Percentiles rank a stretch among this genome's conserved stretches.
These are phyloP conservation scores for Fragilariopsis cylindrus DNA, from an alignment of 108 stramenopile genomes.

Conservation along the genomic window DNA sequence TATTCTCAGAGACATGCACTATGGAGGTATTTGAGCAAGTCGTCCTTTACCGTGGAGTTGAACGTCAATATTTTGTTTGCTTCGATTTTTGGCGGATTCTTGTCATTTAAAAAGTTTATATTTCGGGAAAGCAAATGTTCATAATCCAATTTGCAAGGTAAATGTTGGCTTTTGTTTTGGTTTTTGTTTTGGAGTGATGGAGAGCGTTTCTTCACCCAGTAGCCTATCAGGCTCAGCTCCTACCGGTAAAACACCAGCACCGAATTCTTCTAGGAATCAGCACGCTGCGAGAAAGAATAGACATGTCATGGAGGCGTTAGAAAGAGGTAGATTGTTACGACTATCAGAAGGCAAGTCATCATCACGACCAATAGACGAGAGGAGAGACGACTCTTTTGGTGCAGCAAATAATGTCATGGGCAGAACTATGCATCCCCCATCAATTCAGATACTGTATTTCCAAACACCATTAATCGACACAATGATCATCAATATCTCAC, in stretches of 20 bases:
- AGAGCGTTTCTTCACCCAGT: conserved; percentile 10
- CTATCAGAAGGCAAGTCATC: background rate
- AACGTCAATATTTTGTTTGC: conserved; percentile 2
- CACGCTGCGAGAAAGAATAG: no score
- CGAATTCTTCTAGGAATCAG: no score
- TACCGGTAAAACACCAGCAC: no score
- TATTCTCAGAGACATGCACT: conserved; percentile 4
- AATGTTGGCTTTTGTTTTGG: background rate
- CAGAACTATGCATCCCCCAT: conserved; percentile 9
- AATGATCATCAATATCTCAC: background rate
- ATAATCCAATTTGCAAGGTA: background rate
- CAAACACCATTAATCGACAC: background rate
- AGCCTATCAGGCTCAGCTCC: conserved; percentile 6
- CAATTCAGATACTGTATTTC: background rate
- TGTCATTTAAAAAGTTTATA: background rate
- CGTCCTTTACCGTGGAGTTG: conserved; percentile 2
- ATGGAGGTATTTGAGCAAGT: conserved; percentile 5
- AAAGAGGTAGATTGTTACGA: background rate
- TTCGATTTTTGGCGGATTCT: conserved; percentile 1
- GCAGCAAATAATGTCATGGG: no score
- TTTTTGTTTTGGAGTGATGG: conserved; percentile 1
- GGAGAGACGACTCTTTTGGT: conserved; percentile 10
- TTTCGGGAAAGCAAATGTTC: conserved; percentile 5
- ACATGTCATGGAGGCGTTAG: no score
- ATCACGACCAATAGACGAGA: conserved; percentile 9